Evolutionary conservation across 2,329 filamentous ascomycete species (phyloP), one percentile per base, ranked within the genome.

Genomic region (Blastomyces emzantsi): DNA sequence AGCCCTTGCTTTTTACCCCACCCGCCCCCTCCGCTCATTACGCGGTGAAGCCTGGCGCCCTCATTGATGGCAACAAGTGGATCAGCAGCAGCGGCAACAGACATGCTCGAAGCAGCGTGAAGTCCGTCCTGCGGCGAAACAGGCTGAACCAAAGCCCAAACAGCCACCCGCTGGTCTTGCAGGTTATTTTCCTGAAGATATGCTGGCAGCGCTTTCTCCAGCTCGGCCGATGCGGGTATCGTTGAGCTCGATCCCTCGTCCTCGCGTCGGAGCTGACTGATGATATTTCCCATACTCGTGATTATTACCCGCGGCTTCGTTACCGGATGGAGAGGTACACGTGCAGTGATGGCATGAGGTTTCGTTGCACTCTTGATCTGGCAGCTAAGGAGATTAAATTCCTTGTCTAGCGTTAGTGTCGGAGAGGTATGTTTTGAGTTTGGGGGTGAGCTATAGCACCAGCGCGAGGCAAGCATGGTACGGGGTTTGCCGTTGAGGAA

Each of bases 1-100:
- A 78, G 71, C 2, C 76, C 76, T 62, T 77, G 75, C 65, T 78
- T 78, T 67, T 78, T 78, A n/a, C 76, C 76, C 76, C 76, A 78
- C 64, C 76, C 76, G 51, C 76, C 76, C 45, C 76, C 76, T 19
- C 76, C 76, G 43, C 76, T 78, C 70, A 78, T 73, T 33, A 78
- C 75, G 57, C 74, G 75, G 64, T 78, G 75, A 51, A 78, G 69
- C 64, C 73, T 75, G 49, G 74, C 74, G 17, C 76, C 75, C 22
- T 66, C 67, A 5, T 65, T 66, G 41, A 78, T 67, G 15, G 71
- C 54, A 17, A 39, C 17, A 2, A 62, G 19, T 47, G 51, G 30
- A 7, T 54, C 30, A 33, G n/a, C 39, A 43, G 39, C 15, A 41
- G 39, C 15, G 15, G 41, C 2, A 25, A 3, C 22, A 51, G 47